Conservation (phyloP, 192 early-diverging fungal species). For the Powellomyces hirtus region DNA sequence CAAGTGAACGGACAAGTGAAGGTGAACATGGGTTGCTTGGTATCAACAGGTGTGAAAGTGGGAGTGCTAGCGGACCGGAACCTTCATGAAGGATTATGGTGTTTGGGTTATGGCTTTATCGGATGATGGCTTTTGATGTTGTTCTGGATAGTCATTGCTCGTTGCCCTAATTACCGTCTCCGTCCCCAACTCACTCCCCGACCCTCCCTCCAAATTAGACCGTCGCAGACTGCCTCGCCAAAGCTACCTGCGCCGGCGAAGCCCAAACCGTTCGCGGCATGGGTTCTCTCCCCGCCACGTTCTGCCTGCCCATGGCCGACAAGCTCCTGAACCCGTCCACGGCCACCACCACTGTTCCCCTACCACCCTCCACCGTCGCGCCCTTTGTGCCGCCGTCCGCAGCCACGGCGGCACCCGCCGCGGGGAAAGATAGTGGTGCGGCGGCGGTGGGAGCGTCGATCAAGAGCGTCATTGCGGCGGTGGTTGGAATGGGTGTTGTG, state of each 20-base stretch:
- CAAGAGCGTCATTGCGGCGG: no score
- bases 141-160: not conserved
- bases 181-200: no score
- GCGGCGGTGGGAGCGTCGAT: no score
- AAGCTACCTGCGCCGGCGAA: not conserved
- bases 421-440: no score
- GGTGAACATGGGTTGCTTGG: no score
- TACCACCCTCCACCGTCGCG: not conserved
- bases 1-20: no score
- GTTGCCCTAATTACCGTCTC: not conserved
- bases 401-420: not conserved
- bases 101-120: not conserved
- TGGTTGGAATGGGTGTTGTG: no score
- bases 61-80: not conserved
- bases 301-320: not conserved
- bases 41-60: no score
- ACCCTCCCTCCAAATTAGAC: not conserved
- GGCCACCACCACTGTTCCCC: not conserved
- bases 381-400: not conserved
- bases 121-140: not conserved
- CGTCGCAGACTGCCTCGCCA: not conserved
- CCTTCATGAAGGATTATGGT: not conserved
- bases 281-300: not conserved
- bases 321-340: not conserved
- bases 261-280: not conserved